These are phyloP conservation scores for Carallia pectinifolia DNA, from an alignment of 345 rosid genomes.

Conservation along the genomic window DNA sequence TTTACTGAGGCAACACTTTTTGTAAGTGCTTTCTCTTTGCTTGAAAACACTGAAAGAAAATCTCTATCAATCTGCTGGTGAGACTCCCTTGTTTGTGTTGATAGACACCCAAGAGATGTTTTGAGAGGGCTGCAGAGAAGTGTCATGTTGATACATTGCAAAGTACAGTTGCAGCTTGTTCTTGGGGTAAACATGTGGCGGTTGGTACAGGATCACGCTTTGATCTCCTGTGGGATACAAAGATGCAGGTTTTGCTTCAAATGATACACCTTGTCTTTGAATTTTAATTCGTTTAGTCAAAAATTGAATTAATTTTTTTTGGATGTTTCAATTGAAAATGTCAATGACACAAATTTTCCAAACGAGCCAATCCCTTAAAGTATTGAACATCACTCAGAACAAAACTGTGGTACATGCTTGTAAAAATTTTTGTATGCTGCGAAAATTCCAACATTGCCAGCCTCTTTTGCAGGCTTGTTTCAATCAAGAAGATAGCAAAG, in stretches of 20 bases:
- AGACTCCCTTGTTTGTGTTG: constrained; percentile 7
- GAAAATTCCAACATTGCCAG: background rate
- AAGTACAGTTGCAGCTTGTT: constrained; percentile 85
- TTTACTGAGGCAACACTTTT: constrained; percentile 90
- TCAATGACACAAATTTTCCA: too few species aligned
- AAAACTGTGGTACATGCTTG: too few species aligned
- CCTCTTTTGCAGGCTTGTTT: constrained; percentile 47
- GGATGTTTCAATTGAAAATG: too few species aligned
- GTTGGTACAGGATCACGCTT: constrained; percentile 94
- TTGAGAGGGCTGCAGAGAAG: constrained; percentile 91
- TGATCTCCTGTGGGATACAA: constrained; percentile 69
- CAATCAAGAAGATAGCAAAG: constrained; percentile 40
- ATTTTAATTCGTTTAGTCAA: background rate
- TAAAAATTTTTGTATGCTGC: background rate
- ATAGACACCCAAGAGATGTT: constrained; percentile 82
- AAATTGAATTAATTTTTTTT: too few species aligned
- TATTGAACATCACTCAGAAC: too few species aligned
- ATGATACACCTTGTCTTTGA: background rate
- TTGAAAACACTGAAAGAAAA: constrained; percentile 11
- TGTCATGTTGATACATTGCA: constrained; percentile 69
- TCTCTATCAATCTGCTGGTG: background rate
- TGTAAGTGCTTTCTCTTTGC: constrained; percentile 45
- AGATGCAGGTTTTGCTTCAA: constrained; percentile 27
- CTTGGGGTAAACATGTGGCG: constrained; percentile 89
- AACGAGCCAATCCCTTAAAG: too few species aligned